Percentiles rank a stretch among this genome's conserved stretches.
phyloP scores from a whole-genome alignment of 2,329 filamentous ascomycete genomes.

The Colletotrichum brevisporum region DNA sequence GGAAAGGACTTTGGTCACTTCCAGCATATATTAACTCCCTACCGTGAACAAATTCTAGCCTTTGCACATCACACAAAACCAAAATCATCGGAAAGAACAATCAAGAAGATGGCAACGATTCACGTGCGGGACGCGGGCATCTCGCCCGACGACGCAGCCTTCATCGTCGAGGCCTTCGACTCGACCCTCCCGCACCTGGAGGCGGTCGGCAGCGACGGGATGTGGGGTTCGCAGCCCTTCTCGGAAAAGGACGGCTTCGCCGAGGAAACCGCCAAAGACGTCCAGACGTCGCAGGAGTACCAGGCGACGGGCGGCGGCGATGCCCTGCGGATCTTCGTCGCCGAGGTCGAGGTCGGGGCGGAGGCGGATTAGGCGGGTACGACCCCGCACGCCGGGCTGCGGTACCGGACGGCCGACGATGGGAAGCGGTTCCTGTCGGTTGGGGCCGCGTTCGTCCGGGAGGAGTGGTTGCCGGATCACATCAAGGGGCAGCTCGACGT shows the following conservation, averaged over 20 bases:
- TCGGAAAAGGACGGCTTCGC: slow-evolving; percentile 44
- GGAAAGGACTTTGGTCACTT: neutral
- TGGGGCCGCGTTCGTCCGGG: slow-evolving; percentile 21
- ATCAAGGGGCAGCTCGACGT: slow-evolving; percentile 16
- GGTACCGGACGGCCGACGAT: slow-evolving; percentile 14
- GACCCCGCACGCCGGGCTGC: slow-evolving; percentile 6
- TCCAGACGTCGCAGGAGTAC: slow-evolving; percentile 46
- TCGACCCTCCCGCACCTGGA: slow-evolving; percentile 47
- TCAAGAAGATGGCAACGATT: slow-evolving; percentile 15
- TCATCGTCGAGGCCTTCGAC: slow-evolving; percentile 50
- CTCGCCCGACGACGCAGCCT: slow-evolving; percentile 45
- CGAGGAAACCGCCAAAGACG: slow-evolving; percentile 42
- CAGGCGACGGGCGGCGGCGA: slow-evolving; percentile 42
- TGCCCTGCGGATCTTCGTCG: slow-evolving; percentile 46
- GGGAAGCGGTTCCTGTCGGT: slow-evolving; percentile 20
- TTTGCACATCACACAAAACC: neutral
- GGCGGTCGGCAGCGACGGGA: slow-evolving; percentile 46
- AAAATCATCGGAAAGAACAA: neutral
- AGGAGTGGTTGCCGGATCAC: slow-evolving; percentile 39
- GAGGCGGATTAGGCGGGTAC: neutral
- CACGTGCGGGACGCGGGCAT: slow-evolving; percentile 44
- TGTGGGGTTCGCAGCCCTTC: slow-evolving; percentile 48
- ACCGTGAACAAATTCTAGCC: neutral
- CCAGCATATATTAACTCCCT: neutral
- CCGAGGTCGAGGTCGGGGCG: slow-evolving; percentile 45